phyloP scores from a whole-genome alignment of 176 grass and related monocot species.

The Oryza brachyantha region DNA sequence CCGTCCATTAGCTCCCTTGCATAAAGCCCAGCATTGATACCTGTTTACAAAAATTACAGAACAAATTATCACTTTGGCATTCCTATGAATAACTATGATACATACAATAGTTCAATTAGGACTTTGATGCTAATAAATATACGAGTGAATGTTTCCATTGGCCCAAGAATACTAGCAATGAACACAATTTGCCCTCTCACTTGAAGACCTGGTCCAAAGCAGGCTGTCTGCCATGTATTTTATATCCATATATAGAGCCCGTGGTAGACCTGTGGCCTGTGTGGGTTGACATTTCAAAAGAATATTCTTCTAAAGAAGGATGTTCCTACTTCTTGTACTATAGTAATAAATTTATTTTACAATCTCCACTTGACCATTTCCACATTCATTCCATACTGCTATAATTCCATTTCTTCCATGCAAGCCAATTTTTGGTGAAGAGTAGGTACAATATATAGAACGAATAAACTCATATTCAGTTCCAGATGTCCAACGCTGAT shows the following conservation, averaged over 20 bases:
- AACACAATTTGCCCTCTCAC: neutral
- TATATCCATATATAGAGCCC: neutral
- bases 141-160: neutral
- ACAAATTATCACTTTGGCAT: neutral
- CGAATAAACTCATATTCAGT: neutral
- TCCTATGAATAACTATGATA: neutral
- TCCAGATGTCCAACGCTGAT: neutral
- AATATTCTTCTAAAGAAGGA: conserved; percentile 11
- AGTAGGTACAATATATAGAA: neutral
- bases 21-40: conserved; percentile 86
- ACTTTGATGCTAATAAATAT: neutral
- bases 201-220: neutral
- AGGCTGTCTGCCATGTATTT: neutral
- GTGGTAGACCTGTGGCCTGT: neutral
- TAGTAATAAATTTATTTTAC: neutral
- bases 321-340: neutral
- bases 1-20: conserved; percentile 80
- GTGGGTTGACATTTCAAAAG: conserved; percentile 14
- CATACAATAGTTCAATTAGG: neutral
- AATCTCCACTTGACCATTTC: neutral
- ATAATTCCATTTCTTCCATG: neutral
- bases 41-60: conserved; percentile 33
- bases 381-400: neutral
- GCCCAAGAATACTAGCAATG: neutral
- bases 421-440: neutral